Percentiles rank a stretch among this genome's conserved stretches.
Evolutionary conservation across 352 stramenopile species (phyloP).

Genomic region (Globisporangium megalacanthum): DNA sequence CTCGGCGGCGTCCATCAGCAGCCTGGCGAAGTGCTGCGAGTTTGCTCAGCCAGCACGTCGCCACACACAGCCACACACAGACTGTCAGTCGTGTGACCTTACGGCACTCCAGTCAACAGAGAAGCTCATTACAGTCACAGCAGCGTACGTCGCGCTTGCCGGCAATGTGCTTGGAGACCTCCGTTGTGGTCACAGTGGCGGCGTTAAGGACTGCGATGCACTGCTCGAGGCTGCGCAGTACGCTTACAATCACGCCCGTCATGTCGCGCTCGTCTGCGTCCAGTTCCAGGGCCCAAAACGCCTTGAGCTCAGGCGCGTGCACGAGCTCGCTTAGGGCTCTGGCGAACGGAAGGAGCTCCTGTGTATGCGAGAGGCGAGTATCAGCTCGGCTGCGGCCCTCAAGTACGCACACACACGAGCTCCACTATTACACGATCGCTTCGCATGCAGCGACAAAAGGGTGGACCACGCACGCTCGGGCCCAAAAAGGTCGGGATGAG

Average conservation of each 20-base stretch:
- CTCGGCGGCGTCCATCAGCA: conserved; percentile 30
- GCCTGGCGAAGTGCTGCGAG: conserved; percentile 18
- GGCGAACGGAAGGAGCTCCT: conserved; percentile 16
- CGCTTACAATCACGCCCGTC: conserved; percentile 4
- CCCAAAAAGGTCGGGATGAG: conserved; percentile 18
- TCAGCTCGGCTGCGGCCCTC: neutral
- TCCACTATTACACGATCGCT: no score
- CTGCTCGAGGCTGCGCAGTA: conserved; percentile 9
- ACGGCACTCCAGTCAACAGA: no score
- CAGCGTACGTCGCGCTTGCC: conserved; percentile 16
- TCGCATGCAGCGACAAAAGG: neutral
- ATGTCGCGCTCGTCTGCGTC: conserved; percentile 8
- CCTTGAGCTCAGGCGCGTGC: conserved; percentile 10
- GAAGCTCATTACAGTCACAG: no score
- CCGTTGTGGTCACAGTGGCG: conserved; percentile 6
- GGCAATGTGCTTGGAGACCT: conserved; percentile 11
- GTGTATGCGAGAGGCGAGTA: neutral
- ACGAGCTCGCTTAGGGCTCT: conserved; percentile 13
- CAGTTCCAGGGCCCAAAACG: conserved; percentile 15
- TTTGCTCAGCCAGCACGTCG: neutral
- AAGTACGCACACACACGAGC: neutral
- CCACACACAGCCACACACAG: neutral
- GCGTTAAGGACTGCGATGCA: neutral
- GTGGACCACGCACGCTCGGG: conserved; percentile 9
- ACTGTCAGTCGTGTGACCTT: neutral